Base-by-base conservation (phyloP, 2,329 filamentous ascomycete species). In the Tympanopsis confertula region DNA sequence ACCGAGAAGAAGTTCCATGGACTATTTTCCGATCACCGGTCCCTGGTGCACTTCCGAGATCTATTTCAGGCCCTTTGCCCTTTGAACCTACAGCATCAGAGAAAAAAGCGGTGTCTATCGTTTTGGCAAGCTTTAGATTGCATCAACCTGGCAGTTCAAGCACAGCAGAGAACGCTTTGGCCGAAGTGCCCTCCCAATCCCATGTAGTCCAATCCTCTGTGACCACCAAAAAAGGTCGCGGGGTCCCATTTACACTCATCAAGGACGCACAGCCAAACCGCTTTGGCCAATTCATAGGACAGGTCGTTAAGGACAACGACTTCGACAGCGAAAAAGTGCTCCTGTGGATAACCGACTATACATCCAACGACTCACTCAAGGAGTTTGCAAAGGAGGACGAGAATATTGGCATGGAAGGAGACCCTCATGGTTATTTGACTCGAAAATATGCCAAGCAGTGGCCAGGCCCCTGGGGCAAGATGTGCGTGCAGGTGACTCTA, bases 391-490 rank as follows among this genome's bases (percentile, higher is more conserved):
- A 33, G 7, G 12, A 33, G 7, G 30, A 33, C 15, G 15, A 13
- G 7, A 17, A 17, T 7, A 17, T 10, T 17, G 51, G 53, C 4
- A 58, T 56, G 29, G 68, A 74, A 35, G 71, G 70, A 3, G 74
- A 81, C 45, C 54, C 61, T 0, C 73, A 61, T 42, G 69, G 66
- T n/a, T 82, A 84, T 48, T 58, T 58, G 42, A 37, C 45, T 37
- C 52, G 45, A 35, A 51, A 48, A 40, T 36, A 10, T 5, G 55
- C 49, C 18, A 47, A 53, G 19, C 52, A 58, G n/a, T 94, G 84
- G 83, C 61, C 63, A 2, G 86, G 87, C 0, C 88, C 88, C 0
- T 80, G 64, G 46, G 88, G 87, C 2, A 77, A 78, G 49, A 64
- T 72, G 50, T 80, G 78, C 1, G 63, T 95, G 38, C 77, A 80